A percentile compares a stretch with the other conserved stretches of the same genome.
Evolutionary conservation across 768 basidiomycete species (phyloP).

Genomic region (Boletus vermiculosoides): DNA sequence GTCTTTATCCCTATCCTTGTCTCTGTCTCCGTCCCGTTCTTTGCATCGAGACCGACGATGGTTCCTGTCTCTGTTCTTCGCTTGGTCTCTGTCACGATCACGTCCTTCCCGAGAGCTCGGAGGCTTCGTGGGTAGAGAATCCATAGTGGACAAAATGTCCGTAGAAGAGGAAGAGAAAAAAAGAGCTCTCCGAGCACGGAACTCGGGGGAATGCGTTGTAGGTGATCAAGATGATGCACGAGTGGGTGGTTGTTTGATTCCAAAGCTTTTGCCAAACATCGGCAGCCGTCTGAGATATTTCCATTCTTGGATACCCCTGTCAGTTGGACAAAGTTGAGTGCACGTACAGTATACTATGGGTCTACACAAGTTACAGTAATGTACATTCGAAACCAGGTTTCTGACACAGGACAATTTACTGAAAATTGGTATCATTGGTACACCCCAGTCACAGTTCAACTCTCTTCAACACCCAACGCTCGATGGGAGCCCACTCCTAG

Average conservation of each 20-base stretch:
- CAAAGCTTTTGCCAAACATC: constrained; percentile 24
- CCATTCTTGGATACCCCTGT: not conserved
- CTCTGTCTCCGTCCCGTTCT: constrained; percentile 9
- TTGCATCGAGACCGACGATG: constrained; percentile 8
- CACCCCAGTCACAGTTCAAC: not conserved
- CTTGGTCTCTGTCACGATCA: constrained; percentile 15
- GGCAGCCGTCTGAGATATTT: not conserved
- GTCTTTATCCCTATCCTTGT: constrained; percentile 3
- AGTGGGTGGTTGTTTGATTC: constrained; percentile 27
- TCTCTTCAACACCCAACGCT: constrained; percentile 14
- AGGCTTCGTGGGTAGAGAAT: constrained; percentile 20
- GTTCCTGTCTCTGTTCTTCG: constrained; percentile 5
- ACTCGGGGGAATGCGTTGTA: not conserved
- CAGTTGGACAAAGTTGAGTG: not conserved
- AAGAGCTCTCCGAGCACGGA: not conserved
- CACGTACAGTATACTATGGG: too few species aligned
- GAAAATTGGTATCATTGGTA: not conserved
- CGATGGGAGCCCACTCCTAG: not conserved
- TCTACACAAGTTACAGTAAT: too few species aligned
- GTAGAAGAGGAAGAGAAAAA: not conserved
- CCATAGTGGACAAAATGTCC: constrained; percentile 7
- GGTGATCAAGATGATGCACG: not conserved
- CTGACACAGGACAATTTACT: too few species aligned
- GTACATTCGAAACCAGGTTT: not conserved
- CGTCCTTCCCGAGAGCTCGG: constrained; percentile 14